Evolutionary conservation across 768 basidiomycete species (phyloP), one percentile per base, ranked within the genome.

Genomic region (Clavulina sp.): DNA sequence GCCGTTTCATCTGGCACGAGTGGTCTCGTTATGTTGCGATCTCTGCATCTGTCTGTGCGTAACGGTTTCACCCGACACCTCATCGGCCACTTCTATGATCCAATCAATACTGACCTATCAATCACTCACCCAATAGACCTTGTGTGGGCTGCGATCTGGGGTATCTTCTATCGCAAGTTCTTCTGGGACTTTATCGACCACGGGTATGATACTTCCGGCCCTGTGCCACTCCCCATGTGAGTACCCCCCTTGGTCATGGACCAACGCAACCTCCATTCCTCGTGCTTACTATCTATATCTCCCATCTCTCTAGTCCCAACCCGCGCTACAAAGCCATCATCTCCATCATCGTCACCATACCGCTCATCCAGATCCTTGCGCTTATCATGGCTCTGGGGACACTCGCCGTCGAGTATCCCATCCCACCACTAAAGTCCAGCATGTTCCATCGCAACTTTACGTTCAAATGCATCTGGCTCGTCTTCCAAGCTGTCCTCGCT

Each of bases 141-240:
- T 52, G 68, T 87, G 7, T 87, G 84, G 86, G 80, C 83, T 13
- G 70, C 75, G 30, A 80, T 84, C 66, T 92, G 76, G 68, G 89
- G 78, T 18, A 63, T 91, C 13, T 69, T 81, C 59, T 89, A 78
- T 68, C 84, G 87, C 65, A 93, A 93, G 69, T 93, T 87, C 75
- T 91, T 93, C 68, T 93, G 85, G 84, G 91, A 93, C 69, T 87
- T 93, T 62, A 68, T 88, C n/a, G 80, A 54, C 88, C 84, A 49
- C 48, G 32, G 16, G 7, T 49, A 46, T 26, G 34, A 38, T 38
- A 49, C 48, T 29, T 16, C 7, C 31, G 31, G 31, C 13, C 13
- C 48, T 23, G 26, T 30, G 13, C 48, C 44, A 80, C 73, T 52
- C 62, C 86, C 48, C 32, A 28, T 49, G 28, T 29, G 28, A 30